A percentile compares a stretch with the other conserved stretches of the same genome.
Evolutionary conservation across 768 basidiomycete species (phyloP).

Genomic region (Rhizopogon sp.): DNA sequence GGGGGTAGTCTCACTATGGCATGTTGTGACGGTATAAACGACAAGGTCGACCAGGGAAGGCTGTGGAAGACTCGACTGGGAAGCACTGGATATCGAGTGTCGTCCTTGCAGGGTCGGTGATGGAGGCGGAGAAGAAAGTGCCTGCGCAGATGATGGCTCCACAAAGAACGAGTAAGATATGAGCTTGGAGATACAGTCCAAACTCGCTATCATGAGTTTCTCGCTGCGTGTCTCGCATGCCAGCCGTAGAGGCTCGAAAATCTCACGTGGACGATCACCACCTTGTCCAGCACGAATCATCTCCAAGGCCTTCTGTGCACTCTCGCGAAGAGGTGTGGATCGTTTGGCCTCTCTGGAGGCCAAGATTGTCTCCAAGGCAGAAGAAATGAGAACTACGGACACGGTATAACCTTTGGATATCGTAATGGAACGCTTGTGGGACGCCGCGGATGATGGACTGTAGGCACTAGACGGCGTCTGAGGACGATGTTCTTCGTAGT

Average conservation of each 20-base stretch:
- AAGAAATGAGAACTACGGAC: conserved; percentile 75
- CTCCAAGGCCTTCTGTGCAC: conserved; percentile 76
- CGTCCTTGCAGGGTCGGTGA: conserved; percentile 53
- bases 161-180: conserved; percentile 97
- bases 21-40: conserved; percentile 89
- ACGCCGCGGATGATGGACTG: conserved; percentile 11
- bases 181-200: conserved; percentile 97
- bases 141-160: conserved; percentile 46
- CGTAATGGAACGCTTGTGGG: conserved; percentile 54
- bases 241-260: conserved; percentile 92
- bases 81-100: conserved; percentile 35
- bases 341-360: conserved; percentile 86
- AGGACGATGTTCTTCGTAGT: conserved; percentile 8
- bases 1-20: conserved; percentile 82
- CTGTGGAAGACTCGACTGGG: conserved; percentile 47
- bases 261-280: conserved; percentile 74
- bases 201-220: conserved; percentile 91
- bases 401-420: conserved; percentile 68
- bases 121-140: conserved; percentile 68
- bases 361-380: conserved; percentile 82
- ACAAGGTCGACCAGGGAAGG: conserved; percentile 89
- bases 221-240: conserved; percentile 95
- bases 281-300: conserved; percentile 74
- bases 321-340: conserved; percentile 75
- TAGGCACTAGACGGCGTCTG: conserved; percentile 14